These are phyloP conservation scores for Leishmania martiniquensis DNA, from an alignment of 208 protist species.

Conservation along the genomic window DNA sequence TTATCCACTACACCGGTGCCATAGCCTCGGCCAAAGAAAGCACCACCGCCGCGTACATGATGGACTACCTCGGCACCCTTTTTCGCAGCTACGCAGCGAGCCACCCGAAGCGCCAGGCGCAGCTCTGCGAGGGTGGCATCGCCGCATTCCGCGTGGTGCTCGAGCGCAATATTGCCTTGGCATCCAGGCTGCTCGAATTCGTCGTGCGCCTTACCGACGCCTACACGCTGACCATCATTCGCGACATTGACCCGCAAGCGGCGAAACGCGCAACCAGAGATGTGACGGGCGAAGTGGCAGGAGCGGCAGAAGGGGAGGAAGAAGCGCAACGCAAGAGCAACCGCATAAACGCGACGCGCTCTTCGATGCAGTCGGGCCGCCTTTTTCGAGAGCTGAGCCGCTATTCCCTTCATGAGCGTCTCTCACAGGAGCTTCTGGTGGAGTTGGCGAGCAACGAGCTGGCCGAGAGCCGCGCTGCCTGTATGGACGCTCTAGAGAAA, in stretches of 20 bases:
- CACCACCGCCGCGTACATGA: constrained; percentile 49
- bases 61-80: constrained; percentile 74
- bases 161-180: constrained; percentile 32
- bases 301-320: constrained; percentile 10
- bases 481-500: constrained; percentile 73
- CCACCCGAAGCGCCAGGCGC: constrained; percentile 65
- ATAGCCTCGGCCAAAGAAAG: constrained; percentile 32
- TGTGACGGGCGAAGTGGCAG: constrained; percentile 21
- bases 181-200: constrained; percentile 54
- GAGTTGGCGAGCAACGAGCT: constrained; percentile 51
- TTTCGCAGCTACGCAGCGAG: constrained; percentile 85
- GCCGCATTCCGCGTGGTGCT: constrained; percentile 64
- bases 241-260: constrained; percentile 86
- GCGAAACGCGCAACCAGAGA: constrained; percentile 31
- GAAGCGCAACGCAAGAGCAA: constrained; percentile 29
- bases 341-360: constrained; percentile 54
- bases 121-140: constrained; percentile 65
- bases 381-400: constrained; percentile 81
- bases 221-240: constrained; percentile 73
- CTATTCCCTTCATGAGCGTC: constrained; percentile 84
- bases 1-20: constrained; percentile 58
- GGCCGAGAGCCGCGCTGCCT: constrained; percentile 34
- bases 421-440: constrained; percentile 72
- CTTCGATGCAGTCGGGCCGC: constrained; percentile 77
- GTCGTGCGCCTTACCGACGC: constrained; percentile 74